Conservation (phyloP, 192 early-diverging fungal species). For the Podochytrium sp. region DNA sequence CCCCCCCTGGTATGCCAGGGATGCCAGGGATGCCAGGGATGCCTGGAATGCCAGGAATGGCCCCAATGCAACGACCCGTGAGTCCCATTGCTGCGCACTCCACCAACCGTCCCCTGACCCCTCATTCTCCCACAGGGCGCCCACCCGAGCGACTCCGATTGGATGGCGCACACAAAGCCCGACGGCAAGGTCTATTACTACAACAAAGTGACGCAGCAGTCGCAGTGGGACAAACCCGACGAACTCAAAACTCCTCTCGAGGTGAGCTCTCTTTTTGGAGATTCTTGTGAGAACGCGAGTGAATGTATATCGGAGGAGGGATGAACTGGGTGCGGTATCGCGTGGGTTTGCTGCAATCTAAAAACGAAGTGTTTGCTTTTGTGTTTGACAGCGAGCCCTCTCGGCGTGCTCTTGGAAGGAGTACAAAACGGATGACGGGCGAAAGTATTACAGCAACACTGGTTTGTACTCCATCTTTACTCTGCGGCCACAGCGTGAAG, state of each 20-base stretch:
- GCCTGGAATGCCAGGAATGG: slow-evolving; percentile 7
- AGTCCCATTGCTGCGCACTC: neutral
- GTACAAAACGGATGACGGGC: slow-evolving; percentile 74
- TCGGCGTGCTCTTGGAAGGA: slow-evolving; percentile 81
- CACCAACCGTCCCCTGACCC: neutral
- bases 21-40: neutral
- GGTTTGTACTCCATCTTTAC: slow-evolving; percentile 19
- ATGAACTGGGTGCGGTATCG: no score
- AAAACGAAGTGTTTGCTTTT: neutral
- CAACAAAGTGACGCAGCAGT: slow-evolving; percentile 76
- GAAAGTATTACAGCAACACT: slow-evolving; percentile 84
- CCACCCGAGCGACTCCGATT: slow-evolving; percentile 37
- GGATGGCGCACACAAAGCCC: slow-evolving; percentile 78
- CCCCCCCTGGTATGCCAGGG: neutral
- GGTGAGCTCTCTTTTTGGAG: no score
- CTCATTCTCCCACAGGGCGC: neutral
- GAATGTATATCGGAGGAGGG: no score
- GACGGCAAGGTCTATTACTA: slow-evolving; percentile 88
- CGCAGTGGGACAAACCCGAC: slow-evolving; percentile 94
- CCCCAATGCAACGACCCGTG: neutral
- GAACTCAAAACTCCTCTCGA: slow-evolving; percentile 79
- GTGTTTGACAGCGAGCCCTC: slow-evolving; percentile 52
- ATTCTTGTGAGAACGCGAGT: no score
- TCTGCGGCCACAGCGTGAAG: neutral
- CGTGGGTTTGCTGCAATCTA: no score